These are phyloP conservation scores for Pelargonium myrrhifolium DNA, from an alignment of 441 rosid genomes.

Conservation along the genomic window DNA sequence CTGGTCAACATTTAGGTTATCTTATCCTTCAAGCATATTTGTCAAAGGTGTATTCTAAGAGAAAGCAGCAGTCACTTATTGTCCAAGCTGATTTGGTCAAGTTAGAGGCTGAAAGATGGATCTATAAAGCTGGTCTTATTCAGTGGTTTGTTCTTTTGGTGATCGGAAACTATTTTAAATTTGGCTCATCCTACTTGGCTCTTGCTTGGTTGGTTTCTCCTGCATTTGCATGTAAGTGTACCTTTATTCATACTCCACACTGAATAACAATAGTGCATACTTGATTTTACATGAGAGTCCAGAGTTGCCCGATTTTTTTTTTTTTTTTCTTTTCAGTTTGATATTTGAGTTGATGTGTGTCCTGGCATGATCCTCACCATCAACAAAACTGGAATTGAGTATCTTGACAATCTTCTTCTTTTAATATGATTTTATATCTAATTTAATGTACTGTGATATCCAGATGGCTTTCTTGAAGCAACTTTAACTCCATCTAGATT, in stretches of 20 bases:
- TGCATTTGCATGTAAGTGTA: conserved; percentile 84
- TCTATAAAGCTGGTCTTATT: conserved; percentile 76
- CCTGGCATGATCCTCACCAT: conserved; percentile 10
- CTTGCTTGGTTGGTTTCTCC: conserved; percentile 87
- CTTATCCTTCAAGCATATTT: conserved; percentile 45
- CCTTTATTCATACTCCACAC: conserved; percentile 11
- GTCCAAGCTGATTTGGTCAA: conserved; percentile 47
- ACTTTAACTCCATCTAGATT: conserved; percentile 73
- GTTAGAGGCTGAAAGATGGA: conserved; percentile 93
- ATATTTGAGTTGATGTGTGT: conserved; percentile 5
- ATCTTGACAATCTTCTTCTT: conserved; percentile 3
- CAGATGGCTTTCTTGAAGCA: conserved; percentile 94
- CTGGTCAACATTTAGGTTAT: conserved; percentile 85
- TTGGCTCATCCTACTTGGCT: conserved; percentile 82
- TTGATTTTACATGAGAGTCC: conserved; percentile 1
- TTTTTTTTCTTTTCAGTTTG: neutral
- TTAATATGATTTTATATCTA: conserved; percentile 12
- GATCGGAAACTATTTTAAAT: conserved; percentile 60
- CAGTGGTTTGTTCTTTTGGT: conserved; percentile 77
- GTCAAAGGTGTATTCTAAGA: conserved; percentile 41
- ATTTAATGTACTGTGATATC: conserved; percentile 20
- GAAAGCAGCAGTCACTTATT: conserved; percentile 39
- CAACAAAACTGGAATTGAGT: neutral
- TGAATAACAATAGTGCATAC: conserved; percentile 10
- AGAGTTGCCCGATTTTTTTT: conserved; percentile 14